These are phyloP conservation scores for Phialocephala sp. DNA, from an alignment of 2,329 filamentous ascomycete genomes.

Conservation along the genomic window DNA sequence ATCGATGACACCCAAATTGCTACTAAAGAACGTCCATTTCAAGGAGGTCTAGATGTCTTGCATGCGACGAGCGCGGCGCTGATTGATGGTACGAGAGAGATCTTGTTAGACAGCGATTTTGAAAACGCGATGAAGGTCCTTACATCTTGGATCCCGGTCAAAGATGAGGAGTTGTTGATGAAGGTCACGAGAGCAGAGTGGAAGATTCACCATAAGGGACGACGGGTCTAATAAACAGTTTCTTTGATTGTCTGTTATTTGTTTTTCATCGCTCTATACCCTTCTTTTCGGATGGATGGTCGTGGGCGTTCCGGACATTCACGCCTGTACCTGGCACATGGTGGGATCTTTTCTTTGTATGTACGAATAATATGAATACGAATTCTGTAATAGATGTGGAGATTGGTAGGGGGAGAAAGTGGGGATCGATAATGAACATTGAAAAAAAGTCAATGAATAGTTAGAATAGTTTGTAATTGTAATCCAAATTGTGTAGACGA, in stretches of 20 bases:
- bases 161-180: slow-evolving; percentile 94
- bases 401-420: no score
- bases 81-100: slow-evolving; percentile 87
- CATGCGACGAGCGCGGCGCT: slow-evolving; percentile 90
- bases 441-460: no score
- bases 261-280: no score
- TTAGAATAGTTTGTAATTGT: no score
- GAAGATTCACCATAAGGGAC: slow-evolving; percentile 58
- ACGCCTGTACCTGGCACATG: no score
- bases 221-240: neutral
- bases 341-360: no score
- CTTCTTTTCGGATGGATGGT: no score
- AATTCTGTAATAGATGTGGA: no score
- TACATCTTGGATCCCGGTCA: slow-evolving; percentile 91
- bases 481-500: no score
- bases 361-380: no score
- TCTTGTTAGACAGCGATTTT: slow-evolving; percentile 91
- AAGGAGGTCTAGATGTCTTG: slow-evolving; percentile 79
- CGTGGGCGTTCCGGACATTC: no score
- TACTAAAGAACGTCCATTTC: slow-evolving; percentile 49
- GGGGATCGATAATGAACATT: no score
- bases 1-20: slow-evolving; percentile 51
- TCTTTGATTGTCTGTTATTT: neutral
- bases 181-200: slow-evolving; percentile 86
- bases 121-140: slow-evolving; percentile 98